These are phyloP conservation scores for Miscanthus sacchariflorus DNA, from an alignment of 202 grass and related monocot genomes.

Conservation along the genomic window DNA sequence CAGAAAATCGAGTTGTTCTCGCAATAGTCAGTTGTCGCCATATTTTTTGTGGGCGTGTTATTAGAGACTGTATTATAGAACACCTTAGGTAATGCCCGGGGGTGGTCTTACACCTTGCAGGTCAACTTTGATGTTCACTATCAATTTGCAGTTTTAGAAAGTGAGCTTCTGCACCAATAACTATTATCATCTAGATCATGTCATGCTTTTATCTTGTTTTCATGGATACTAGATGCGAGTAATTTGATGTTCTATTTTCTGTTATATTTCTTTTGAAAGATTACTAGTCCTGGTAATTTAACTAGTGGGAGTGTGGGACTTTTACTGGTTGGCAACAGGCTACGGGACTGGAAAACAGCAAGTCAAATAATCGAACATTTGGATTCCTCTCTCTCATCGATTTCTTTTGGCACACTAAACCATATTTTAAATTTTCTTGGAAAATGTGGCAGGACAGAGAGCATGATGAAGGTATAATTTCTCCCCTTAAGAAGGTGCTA, in stretches of 20 bases:
- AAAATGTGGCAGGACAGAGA: conserved; percentile 89
- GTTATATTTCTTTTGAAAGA: neutral
- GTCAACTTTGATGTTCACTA: too few relatives aligned
- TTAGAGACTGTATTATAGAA: neutral
- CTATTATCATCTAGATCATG: conserved; percentile 12
- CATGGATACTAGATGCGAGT: conserved; percentile 20
- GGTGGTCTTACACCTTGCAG: too few relatives aligned
- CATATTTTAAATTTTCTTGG: conserved; percentile 89
- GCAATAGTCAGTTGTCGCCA: neutral
- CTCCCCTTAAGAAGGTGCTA: neutral
- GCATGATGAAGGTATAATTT: conserved; percentile 89
- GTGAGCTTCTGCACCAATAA: neutral
- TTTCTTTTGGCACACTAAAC: conserved; percentile 84
- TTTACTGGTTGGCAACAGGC: conserved; percentile 57
- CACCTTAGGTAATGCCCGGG: neutral
- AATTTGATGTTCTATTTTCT: conserved; percentile 32
- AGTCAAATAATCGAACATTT: conserved; percentile 75
- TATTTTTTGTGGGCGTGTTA: conserved; percentile 5
- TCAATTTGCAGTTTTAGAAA: conserved; percentile 9
- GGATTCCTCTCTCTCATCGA: conserved; percentile 73
- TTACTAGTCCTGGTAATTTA: conserved; percentile 32
- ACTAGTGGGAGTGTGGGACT: neutral
- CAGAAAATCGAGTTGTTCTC: conserved; percentile 15
- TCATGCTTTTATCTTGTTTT: conserved; percentile 30
- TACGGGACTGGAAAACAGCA: conserved; percentile 87